Evolutionary conservation across 305 asterid species (phyloP), one percentile per base, ranked within the genome.

Genomic region (Solanum hybrid): DNA sequence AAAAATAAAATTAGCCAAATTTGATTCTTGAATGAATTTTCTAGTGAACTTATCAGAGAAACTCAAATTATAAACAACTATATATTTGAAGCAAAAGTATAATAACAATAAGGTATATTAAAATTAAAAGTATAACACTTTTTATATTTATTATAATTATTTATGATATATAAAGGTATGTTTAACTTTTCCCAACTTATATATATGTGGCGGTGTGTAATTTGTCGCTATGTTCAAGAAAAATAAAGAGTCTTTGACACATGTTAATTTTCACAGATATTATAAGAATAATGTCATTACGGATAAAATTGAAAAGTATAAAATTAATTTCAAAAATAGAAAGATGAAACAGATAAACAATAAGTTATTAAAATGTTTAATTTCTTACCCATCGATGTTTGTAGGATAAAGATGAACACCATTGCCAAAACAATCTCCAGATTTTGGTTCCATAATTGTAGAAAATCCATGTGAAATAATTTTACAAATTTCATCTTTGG

Each of bases 371-470:
- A 57, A 20, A 57, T 20, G 4, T 0, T 61, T 61, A 61, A 20
- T 80, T 82, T 11, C 46, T 75, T 92, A 95, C 96, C 96, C 90
- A 14, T 90, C 76, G n/a, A 89, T 12, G 86, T 89, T 90, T 5
- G 86, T 87, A 0, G 95, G 95, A 61, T 94, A 92, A 14, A 95
- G 77, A 83, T 86, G 84, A 33, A 94, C 88, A 13, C 97, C 97
- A 85, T 89, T 39, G 16, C 92, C 93, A 37, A 77, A 95, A 94
- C 75, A 31, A 5, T 84, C 22, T 57, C 75, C 88, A 5, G 31
- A 84, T 31, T 51, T 51, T 31, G 42, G n/a, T 51, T 51, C 88
- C 1, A 1, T 51, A 51, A 34, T 31, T 51, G 22, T 20, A 10
- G 88, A 51, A 31, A 84, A 84, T 67, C 96, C 97, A 89, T 92